Percentiles rank a stretch among this genome's conserved stretches.
These are phyloP conservation scores for Acer yangbiense DNA, from an alignment of 345 rosid species.

Conservation along the genomic window DNA sequence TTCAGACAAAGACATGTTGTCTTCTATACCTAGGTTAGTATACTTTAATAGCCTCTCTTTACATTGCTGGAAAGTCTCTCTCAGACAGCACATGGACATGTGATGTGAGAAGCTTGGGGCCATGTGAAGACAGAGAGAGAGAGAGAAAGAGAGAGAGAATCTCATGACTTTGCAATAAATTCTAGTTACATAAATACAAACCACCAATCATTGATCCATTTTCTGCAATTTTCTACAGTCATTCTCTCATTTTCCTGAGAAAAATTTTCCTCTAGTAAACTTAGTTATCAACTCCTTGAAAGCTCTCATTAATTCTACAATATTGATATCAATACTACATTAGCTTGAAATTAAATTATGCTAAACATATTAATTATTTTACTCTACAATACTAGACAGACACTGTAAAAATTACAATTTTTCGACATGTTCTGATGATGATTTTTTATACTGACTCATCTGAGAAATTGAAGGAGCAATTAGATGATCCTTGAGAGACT, in stretches of 20 bases:
- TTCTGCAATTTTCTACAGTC: conserved; percentile 25
- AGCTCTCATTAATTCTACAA: conserved; percentile 1
- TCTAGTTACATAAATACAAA: conserved; percentile 29
- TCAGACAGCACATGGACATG: conserved; percentile 70
- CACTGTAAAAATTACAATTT: conserved; percentile 8
- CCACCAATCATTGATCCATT: conserved; percentile 41
- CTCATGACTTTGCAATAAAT: conserved; percentile 37
- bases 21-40: conserved; percentile 29
- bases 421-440: conserved; percentile 3
- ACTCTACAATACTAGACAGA: conserved; percentile 27
- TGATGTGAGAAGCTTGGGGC: conserved; percentile 59
- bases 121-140: conserved; percentile 47
- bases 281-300: conserved; percentile 3
- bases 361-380: conserved; percentile 19
- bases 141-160: conserved; percentile 29
- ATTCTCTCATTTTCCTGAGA: conserved; percentile 25
- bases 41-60: neutral
- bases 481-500: conserved; percentile 68
- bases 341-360: conserved; percentile 9
- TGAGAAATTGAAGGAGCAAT: conserved; percentile 75
- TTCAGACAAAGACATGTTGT: conserved; percentile 29
- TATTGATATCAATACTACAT: conserved; percentile 10
- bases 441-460: conserved; percentile 55
- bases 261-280: conserved; percentile 8
- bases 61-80: conserved; percentile 55